These are phyloP conservation scores for Strobilomyces dryophilus DNA, from an alignment of 768 basidiomycete species.

Conservation along the genomic window DNA sequence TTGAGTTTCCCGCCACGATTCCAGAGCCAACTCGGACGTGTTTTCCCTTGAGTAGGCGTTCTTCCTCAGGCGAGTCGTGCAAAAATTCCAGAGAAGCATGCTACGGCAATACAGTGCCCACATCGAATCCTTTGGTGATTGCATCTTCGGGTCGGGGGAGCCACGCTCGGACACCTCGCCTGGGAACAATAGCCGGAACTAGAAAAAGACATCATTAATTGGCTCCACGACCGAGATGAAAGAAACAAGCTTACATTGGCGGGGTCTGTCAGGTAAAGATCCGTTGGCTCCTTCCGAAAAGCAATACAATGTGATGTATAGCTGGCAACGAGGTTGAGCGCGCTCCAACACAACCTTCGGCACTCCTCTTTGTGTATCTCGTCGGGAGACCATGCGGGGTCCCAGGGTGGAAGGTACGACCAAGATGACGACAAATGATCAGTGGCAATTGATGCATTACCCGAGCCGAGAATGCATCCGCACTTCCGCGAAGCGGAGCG, in stretches of 20 bases:
- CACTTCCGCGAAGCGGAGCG: conserved; percentile 37
- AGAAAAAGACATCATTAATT: conserved; percentile 10
- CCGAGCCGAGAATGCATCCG: conserved; percentile 41
- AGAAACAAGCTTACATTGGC: conserved; percentile 49
- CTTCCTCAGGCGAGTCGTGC: conserved; percentile 45
- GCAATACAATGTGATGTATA: conserved; percentile 68
- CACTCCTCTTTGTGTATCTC: conserved; percentile 67
- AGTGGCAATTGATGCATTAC: conserved; percentile 25
- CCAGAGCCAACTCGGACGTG: conserved; percentile 55
- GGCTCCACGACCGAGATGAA: conserved; percentile 2
- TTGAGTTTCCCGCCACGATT: conserved; percentile 63
- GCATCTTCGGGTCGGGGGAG: conserved; percentile 38
- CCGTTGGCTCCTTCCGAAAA: conserved; percentile 53
- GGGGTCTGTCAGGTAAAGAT: conserved; percentile 59
- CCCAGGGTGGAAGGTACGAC: conserved; percentile 58
- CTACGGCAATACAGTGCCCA: conserved; percentile 82
- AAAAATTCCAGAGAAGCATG: conserved; percentile 79
- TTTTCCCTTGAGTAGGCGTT: conserved; percentile 43
- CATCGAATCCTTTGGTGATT: conserved; percentile 69
- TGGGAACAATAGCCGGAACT: conserved; percentile 59
- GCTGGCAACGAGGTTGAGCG: conserved; percentile 62
- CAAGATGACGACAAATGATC: conserved; percentile 41
- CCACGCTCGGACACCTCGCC: conserved; percentile 61
- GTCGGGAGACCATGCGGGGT: conserved; percentile 47
- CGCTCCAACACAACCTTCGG: conserved; percentile 73